A percentile compares a stretch with the other conserved stretches of the same genome.
These are phyloP conservation scores for Ascochyta pisi DNA, from an alignment of 2,329 filamentous ascomycete genomes.

Conservation along the genomic window DNA sequence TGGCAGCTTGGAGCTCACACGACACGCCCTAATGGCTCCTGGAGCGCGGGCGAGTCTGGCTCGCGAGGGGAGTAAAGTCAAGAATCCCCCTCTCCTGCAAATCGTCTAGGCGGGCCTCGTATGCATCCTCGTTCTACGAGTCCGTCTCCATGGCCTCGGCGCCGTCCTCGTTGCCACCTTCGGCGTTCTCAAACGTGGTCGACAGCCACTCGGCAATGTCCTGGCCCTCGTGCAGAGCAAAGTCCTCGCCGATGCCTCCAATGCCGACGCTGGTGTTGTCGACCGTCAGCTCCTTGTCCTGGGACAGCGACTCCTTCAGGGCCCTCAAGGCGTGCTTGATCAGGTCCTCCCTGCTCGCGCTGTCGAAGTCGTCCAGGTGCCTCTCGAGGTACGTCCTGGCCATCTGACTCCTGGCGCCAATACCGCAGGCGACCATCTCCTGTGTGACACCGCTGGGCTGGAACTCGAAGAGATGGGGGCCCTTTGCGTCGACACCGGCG, in stretches of 20 bases:
- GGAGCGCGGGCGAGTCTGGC: background rate
- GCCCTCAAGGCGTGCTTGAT: constrained; percentile 89
- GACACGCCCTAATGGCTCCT: background rate
- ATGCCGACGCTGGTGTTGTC: constrained; percentile 95
- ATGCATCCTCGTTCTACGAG: constrained; percentile 30
- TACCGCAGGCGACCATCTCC: constrained; percentile 96
- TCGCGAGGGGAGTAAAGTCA: background rate
- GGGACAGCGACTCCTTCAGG: constrained; percentile 91
- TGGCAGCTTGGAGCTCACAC: constrained; percentile 3
- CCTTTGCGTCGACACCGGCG: constrained; percentile 90
- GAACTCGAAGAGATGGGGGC: constrained; percentile 97
- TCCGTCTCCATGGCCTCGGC: constrained; percentile 65
- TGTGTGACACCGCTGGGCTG: constrained; percentile 95
- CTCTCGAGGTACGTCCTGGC: constrained; percentile 95
- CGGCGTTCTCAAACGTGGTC: constrained; percentile 61
- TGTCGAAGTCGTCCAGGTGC: constrained; percentile 83
- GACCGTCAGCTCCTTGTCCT: constrained; percentile 96
- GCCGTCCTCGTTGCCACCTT: constrained; percentile 46
- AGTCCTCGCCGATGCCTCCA: constrained; percentile 78
- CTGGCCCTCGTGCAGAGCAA: constrained; percentile 89
- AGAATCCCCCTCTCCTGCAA: background rate
- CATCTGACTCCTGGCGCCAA: constrained; percentile 96
- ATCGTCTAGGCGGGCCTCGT: constrained; percentile 1
- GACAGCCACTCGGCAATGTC: constrained; percentile 88
- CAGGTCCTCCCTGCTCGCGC: constrained; percentile 80